Evolutionary conservation across 306 rosid genomes (phyloP).

Genomic region (Comarum palustre): DNA sequence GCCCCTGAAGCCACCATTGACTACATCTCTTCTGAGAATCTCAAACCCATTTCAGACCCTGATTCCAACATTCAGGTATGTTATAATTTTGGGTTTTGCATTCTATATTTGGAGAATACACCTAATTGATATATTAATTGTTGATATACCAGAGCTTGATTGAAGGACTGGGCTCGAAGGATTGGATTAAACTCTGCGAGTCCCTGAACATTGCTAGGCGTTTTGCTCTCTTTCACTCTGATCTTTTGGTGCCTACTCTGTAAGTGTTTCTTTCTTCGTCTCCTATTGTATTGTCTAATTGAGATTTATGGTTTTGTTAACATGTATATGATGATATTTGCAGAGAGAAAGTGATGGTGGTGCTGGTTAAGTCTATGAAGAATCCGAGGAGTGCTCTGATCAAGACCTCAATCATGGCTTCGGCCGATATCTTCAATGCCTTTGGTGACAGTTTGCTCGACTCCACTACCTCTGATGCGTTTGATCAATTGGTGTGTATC

Average conservation of each 20-base stretch:
- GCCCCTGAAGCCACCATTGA: constrained; percentile 59
- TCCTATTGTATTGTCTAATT: neutral
- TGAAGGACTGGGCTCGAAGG: constrained; percentile 66
- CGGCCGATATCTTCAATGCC: constrained; percentile 68
- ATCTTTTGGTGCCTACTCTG: constrained; percentile 48
- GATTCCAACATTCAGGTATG: constrained; percentile 57
- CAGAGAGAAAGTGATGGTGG: constrained; percentile 64
- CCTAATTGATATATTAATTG: constrained; percentile 18
- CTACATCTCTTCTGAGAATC: constrained; percentile 66
- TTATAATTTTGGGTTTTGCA: neutral
- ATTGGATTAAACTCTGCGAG: constrained; percentile 74
- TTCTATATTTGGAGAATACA: neutral
- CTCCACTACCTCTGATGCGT: constrained; percentile 48
- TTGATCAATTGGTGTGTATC: constrained; percentile 67
- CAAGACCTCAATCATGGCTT: constrained; percentile 95
- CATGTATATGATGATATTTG: constrained; percentile 5
- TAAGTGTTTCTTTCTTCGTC: constrained; percentile 8
- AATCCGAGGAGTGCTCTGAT: constrained; percentile 87
- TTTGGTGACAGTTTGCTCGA: constrained; percentile 73
- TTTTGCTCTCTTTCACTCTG: constrained; percentile 57
- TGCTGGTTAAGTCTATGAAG: constrained; percentile 77
- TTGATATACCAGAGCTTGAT: constrained; percentile 55
- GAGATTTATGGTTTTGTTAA: constrained; percentile 16
- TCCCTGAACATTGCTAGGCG: constrained; percentile 68
- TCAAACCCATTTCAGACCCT: constrained; percentile 61